phyloP scores from a whole-genome alignment of 345 rosid genomes.

The Boechera divaricarpa region DNA sequence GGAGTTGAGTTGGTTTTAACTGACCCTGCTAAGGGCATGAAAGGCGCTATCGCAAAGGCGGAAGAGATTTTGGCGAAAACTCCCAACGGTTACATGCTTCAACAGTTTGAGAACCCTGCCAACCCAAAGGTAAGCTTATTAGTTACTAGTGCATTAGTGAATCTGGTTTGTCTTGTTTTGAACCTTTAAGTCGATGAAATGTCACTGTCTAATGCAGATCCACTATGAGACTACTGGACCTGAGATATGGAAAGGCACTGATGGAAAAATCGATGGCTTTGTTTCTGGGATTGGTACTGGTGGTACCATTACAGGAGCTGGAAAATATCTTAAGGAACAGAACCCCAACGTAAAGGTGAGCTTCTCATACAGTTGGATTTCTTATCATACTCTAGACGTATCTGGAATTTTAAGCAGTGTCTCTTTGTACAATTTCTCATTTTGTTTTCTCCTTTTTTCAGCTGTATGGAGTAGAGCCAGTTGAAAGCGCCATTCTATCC shows the following conservation, averaged over 20 bases:
- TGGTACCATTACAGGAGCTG: conserved; percentile 89
- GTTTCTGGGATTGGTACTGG: conserved; percentile 97
- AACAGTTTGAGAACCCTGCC: conserved; percentile 90
- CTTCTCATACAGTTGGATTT: background rate
- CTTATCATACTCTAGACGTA: background rate
- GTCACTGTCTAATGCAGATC: conserved; percentile 49
- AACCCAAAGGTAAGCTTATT: conserved; percentile 74
- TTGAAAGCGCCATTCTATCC: conserved; percentile 77
- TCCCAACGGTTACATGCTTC: conserved; percentile 83
- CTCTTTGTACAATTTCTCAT: conserved; percentile 31
- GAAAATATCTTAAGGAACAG: conserved; percentile 83
- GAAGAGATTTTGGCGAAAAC: conserved; percentile 81
- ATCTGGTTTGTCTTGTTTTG: conserved; percentile 10
- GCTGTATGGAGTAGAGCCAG: conserved; percentile 87
- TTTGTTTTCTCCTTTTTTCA: conserved; percentile 38
- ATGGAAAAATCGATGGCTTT: conserved; percentile 80
- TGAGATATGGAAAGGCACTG: conserved; percentile 88
- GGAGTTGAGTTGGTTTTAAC: conserved; percentile 89
- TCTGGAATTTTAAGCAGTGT: background rate
- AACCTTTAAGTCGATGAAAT: background rate
- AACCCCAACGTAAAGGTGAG: conserved; percentile 75
- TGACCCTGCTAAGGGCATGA: conserved; percentile 89
- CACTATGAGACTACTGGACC: conserved; percentile 97
- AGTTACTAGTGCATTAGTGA: background rate
- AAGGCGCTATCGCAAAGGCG: conserved; percentile 93